Base-by-base conservation (phyloP, 139 green algal species). In the Micractinium sp. region DNA sequence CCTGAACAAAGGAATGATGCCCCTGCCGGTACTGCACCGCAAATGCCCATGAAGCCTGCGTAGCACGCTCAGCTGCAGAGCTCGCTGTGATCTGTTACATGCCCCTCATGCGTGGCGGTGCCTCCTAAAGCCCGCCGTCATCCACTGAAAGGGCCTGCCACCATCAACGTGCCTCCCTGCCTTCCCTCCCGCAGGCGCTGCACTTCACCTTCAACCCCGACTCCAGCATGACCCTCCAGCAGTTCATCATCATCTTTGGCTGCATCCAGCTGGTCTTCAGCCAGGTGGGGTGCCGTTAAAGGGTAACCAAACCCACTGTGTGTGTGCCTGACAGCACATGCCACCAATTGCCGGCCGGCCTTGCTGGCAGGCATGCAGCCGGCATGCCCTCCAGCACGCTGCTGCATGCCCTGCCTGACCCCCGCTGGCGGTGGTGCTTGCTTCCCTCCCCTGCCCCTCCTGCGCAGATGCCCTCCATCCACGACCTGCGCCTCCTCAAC, bases 191-290 rank as follows among this genome's bases (percentile, higher is more conserved):
- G 86, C 88, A 93, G 85, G 71, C 85, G 38, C 82, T 93, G 20
- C 90, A 93, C 85, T 61, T 74, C 25, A 84, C 87, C 12, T 93
- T 91, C 71, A 63, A 86, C 53, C 77, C 89, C 7, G 84, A 85
- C 39, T 71, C 61, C 66, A 66, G 2, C 69, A 90, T 91, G 61
- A 93, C 89, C n/a, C 81, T 92, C 9, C 88, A 91, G 80, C 79
- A 91, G 31, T 93, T 82, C 29, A 94, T 94, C 77, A 91, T 92
- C 69, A 88, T 91, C 38, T 94, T 94, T 90, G 92, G 92, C 12
- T 85, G 84, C 23, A 36, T 89, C 27, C 88, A 94, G 88, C 87
- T 93, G 67, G 73, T 93, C 22, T 63, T 94, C n/a, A 88, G 75
- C 38, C 92, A 94, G 88, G 88, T 94, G 69, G 27, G 73, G 38